Evolutionary conservation across 257 asterid genomes (phyloP).

Genomic region (Scutellaria baicalensis): DNA sequence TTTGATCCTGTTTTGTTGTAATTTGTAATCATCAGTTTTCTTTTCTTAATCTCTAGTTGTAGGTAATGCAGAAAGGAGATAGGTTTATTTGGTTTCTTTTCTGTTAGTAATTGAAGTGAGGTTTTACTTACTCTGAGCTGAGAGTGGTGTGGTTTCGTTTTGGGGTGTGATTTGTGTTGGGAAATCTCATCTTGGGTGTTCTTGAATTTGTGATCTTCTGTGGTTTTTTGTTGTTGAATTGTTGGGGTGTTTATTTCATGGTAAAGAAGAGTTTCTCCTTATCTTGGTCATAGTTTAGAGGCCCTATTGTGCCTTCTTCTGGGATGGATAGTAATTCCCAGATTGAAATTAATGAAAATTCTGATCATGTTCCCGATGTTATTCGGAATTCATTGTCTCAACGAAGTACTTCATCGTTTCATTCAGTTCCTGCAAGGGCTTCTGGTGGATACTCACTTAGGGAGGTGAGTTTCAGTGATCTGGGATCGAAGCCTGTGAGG

Average conservation of each 20-base stretch:
- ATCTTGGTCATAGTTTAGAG: constrained; percentile 25
- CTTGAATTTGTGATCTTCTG: constrained; percentile 8
- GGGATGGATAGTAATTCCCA: constrained; percentile 50
- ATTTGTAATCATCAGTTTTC: background rate
- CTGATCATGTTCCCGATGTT: constrained; percentile 26
- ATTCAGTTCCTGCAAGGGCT: constrained; percentile 39
- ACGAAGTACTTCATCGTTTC: constrained; percentile 41
- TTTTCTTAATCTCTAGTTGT: background rate
- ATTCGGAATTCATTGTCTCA: constrained; percentile 38
- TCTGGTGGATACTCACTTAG: constrained; percentile 53
- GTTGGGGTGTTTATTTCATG: constrained; percentile 15
- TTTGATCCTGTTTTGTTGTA: background rate
- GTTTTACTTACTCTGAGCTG: constrained; percentile 7
- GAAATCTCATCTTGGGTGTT: constrained; percentile 13
- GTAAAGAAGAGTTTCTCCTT: background rate
- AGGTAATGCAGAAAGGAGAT: background rate
- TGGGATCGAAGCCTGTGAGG: constrained; percentile 45
- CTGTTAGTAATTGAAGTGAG: background rate
- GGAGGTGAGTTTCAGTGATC: constrained; percentile 56
- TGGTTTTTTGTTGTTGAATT: constrained; percentile 7
- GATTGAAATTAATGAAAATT: constrained; percentile 31
- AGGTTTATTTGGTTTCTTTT: constrained; percentile 1
- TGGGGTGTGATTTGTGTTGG: constrained; percentile 1
- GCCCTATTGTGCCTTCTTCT: constrained; percentile 13
- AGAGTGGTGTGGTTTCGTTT: constrained; percentile 5